These are phyloP conservation scores for Puccinia triticina DNA, from an alignment of 1,284 basidiomycete species.

Conservation along the genomic window DNA sequence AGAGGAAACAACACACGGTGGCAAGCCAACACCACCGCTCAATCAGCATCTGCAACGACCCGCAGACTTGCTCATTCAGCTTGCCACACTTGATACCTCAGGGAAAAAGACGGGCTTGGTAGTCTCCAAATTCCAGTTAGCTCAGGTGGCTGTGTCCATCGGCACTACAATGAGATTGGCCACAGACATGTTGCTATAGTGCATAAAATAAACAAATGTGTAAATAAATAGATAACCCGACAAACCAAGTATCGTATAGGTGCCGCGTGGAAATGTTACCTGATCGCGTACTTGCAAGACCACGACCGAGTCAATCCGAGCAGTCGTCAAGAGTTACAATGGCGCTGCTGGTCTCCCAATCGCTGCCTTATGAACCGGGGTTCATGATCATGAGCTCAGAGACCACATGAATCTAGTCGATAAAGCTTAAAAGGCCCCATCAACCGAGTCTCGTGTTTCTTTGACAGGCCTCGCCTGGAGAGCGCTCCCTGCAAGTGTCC, in stretches of 20 bases:
- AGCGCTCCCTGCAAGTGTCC: no score
- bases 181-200: background rate
- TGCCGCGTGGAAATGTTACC: background rate
- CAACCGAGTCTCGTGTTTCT: background rate
- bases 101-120: background rate
- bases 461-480: no score
- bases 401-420: background rate
- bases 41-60: background rate
- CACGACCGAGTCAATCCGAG: slow-evolving; percentile 21
- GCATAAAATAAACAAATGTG: background rate
- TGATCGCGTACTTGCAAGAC: slow-evolving; percentile 12
- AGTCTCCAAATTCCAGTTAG: background rate
- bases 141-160: background rate
- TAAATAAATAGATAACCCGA: background rate
- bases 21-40: background rate
- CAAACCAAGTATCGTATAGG: background rate
- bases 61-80: background rate
- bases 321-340: slow-evolving; percentile 15
- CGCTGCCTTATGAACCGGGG: background rate
- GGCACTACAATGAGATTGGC: background rate
- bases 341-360: background rate
- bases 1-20: background rate
- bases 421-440: background rate
- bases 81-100: background rate
- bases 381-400: background rate